phyloP scores from a whole-genome alignment of 2,329 filamentous ascomycete species.

The Hypoxylon sp. region DNA sequence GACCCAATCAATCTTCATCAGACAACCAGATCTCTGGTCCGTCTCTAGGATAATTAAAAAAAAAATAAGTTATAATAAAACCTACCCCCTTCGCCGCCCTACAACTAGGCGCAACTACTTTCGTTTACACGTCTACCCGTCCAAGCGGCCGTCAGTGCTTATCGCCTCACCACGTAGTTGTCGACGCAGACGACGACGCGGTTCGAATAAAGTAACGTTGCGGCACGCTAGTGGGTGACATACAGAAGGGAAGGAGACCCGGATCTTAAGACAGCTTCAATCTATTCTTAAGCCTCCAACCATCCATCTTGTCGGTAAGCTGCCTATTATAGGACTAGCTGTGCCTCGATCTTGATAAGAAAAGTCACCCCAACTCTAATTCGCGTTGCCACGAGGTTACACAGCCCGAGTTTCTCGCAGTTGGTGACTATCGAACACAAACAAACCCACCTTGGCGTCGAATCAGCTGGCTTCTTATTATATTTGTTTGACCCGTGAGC shows the following conservation, averaged over 20 bases:
- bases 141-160: slow-evolving; percentile 39
- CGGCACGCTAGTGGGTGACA: slow-evolving; percentile 34
- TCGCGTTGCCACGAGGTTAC: slow-evolving; percentile 24
- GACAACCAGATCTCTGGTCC: slow-evolving; percentile 29
- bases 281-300: slow-evolving; percentile 31
- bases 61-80: slow-evolving; percentile 29
- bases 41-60: slow-evolving; percentile 12
- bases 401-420: slow-evolving; percentile 13
- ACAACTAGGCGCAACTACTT: slow-evolving; percentile 1
- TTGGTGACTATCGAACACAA: slow-evolving; percentile 36
- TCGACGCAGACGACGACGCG: slow-evolving; percentile 28
- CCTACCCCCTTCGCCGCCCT: slow-evolving; percentile 5
- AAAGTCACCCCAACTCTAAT: slow-evolving; percentile 19
- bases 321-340: slow-evolving; percentile 32
- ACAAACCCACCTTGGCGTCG: slow-evolving; percentile 28
- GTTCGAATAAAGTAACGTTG: slow-evolving; percentile 44
- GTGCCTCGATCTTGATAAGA: slow-evolving; percentile 38
- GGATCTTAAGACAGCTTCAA: slow-evolving; percentile 25
- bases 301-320: slow-evolving; percentile 16
- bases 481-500: slow-evolving; percentile 29
- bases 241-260: slow-evolving; percentile 29
- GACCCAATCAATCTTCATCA: slow-evolving; percentile 21
- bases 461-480: slow-evolving; percentile 35
- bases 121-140: slow-evolving; percentile 26
- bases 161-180: slow-evolving; percentile 34